Conservation (phyloP, 768 basidiomycete genomes). For the Ramaria sp. region DNA sequence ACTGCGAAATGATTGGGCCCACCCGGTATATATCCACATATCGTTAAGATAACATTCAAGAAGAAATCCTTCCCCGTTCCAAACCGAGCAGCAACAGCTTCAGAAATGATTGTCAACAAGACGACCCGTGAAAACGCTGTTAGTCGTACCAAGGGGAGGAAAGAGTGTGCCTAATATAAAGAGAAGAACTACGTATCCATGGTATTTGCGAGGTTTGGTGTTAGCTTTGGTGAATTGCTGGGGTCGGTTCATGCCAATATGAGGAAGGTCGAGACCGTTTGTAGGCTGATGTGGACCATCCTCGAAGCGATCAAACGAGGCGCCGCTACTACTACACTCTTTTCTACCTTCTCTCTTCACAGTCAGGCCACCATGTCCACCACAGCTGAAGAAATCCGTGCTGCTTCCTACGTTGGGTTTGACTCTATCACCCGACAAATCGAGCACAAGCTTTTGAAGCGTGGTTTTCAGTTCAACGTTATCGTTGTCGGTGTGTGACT, state of each 20-base stretch:
- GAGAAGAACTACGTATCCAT: conserved; percentile 72
- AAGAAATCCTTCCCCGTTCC: conserved; percentile 88
- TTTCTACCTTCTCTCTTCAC: neutral
- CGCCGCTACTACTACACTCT: neutral
- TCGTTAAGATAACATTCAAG: conserved; percentile 79
- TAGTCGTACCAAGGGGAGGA: conserved; percentile 71
- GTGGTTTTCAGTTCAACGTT: conserved; percentile 99
- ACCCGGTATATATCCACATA: conserved; percentile 89
- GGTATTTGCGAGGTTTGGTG: conserved; percentile 59
- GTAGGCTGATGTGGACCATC: neutral
- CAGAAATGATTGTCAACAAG: conserved; percentile 7
- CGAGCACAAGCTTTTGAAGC: conserved; percentile 97
- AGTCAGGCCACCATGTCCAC: conserved; percentile 25
- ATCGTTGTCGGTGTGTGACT: conserved; percentile 79
- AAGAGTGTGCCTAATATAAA: conserved; percentile 86
- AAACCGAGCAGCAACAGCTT: conserved; percentile 90
- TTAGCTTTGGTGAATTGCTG: conserved; percentile 38
- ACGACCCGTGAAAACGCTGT: neutral
- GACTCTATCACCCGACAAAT: conserved; percentile 97
- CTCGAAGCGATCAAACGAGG: neutral
- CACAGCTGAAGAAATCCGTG: conserved; percentile 71
- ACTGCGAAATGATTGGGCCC: conserved; percentile 12
- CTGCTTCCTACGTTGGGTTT: conserved; percentile 92
- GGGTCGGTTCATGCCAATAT: conserved; percentile 7
- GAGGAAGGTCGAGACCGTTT: neutral